A percentile compares a stretch with the other conserved stretches of the same genome.
Conservation (phyloP, 371 early-diverging fungal genomes). For the Mucor circinelloides region DNA sequence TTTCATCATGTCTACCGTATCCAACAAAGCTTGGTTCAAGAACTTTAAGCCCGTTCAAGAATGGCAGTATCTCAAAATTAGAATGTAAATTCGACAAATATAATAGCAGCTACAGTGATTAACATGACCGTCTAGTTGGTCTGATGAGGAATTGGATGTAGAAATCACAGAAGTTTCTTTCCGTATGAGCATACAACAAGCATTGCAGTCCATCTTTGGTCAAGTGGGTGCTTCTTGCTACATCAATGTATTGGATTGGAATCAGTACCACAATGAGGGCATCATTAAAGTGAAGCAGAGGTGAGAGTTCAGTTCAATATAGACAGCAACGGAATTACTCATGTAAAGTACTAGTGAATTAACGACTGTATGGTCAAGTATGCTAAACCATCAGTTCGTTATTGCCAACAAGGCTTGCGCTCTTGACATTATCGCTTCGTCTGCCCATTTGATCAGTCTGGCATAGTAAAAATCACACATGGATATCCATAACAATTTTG, state of each 20-base stretch:
- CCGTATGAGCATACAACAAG: conserved; percentile 51
- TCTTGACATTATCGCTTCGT: conserved; percentile 38
- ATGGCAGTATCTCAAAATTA: conserved; percentile 46
- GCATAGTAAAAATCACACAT: conserved; percentile 7
- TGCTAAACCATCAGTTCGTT: conserved; percentile 35
- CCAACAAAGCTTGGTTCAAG: conserved; percentile 27
- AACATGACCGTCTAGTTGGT: conserved; percentile 28
- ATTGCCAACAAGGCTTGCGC: conserved; percentile 33
- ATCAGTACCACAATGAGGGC: conserved; percentile 31
- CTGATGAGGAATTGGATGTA: conserved; percentile 29
- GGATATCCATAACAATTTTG: not conserved
- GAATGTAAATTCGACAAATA: conserved; percentile 32
- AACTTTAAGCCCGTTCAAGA: conserved; percentile 22
- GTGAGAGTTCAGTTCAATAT: conserved; percentile 15
- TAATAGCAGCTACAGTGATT: not conserved
- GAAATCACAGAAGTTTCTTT: conserved; percentile 44
- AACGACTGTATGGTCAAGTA: conserved; percentile 44
- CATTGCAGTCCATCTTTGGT: conserved; percentile 40
- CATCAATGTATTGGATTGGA: conserved; percentile 49
- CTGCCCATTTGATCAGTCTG: conserved; percentile 44
- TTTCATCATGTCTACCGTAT: not conserved
- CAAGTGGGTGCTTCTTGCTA: conserved; percentile 37
- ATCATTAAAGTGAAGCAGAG: conserved; percentile 45
- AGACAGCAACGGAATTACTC: not conserved
- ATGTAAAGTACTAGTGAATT: conserved; percentile 36